Base-by-base conservation (phyloP, 345 rosid genomes). In the Draba incana region DNA sequence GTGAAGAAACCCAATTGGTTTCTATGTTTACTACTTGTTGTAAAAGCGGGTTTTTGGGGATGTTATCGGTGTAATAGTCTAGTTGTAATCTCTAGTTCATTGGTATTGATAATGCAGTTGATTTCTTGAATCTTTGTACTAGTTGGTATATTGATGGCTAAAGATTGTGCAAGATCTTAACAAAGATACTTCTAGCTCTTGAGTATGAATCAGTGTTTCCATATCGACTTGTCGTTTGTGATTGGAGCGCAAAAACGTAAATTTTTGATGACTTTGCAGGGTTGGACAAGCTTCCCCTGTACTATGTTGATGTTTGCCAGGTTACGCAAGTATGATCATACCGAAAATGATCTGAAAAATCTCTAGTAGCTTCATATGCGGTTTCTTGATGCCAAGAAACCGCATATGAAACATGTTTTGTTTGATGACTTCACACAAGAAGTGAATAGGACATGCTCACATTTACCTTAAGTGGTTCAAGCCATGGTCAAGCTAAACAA, bases 71-170 rank as follows among this genome's bases (percentile, higher is more conserved):
- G 45, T 45, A 68, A 37, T 43, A 41, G 4, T 27, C 70, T 65
- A 53, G 41, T 49, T 69, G 66, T 49, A 62, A 71, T 53, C 62
- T 70, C 44, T 44, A 54, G 62, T 46, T 52, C 28, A 43, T 33
- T 62, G n/a, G 31, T 54, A 33, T 28, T 43, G 35, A 54, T 51
- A 4, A 50, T 60, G 57, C 33, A 58, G 51, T 51, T 60, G 24
- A 51, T 60, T 62, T 53, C 31, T 44, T 5, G 2, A 47, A 10
- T 64, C 27, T 64, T 20, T 12, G 9, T 16, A 14, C 54, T 24
- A 31, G 62, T 33, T 63, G 51, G 58, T 37, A 9, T 44, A 10
- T 23, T 31, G 8, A 51, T 23, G 35, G 44, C 45, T 49, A 35
- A 35, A 11, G 10, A 6, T 15, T 35, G 3, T 46, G 28, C 28